These are phyloP conservation scores for Kregervanrija delftensis DNA, from an alignment of 805 yeast genomes.

Conservation along the genomic window DNA sequence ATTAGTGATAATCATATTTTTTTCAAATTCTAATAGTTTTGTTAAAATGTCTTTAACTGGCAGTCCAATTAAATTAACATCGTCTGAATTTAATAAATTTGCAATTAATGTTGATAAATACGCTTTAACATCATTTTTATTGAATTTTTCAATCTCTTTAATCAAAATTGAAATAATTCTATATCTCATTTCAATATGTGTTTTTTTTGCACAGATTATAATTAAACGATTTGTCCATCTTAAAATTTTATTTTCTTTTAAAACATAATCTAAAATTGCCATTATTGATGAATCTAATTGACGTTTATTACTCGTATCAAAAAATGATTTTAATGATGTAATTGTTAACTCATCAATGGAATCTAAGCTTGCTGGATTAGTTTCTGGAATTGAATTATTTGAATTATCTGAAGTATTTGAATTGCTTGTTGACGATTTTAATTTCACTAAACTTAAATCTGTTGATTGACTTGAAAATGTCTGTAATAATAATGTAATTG, in stretches of 20 bases:
- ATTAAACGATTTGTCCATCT: slow-evolving; percentile 54
- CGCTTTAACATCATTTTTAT: slow-evolving; percentile 10
- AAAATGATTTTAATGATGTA: slow-evolving; percentile 48
- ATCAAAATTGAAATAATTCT: slow-evolving; percentile 21
- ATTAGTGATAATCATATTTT: slow-evolving; percentile 19
- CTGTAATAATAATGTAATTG: slow-evolving; percentile 33
- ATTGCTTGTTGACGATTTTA: slow-evolving; percentile 7
- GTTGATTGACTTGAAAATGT: slow-evolving; percentile 22
- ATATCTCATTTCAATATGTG: slow-evolving; percentile 38
- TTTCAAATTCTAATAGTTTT: slow-evolving; percentile 47
- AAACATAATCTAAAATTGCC: slow-evolving; percentile 41
- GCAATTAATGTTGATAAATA: slow-evolving; percentile 21
- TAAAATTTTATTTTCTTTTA: slow-evolving; percentile 19
- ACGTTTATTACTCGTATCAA: slow-evolving; percentile 54
- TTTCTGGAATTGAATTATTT: neutral
- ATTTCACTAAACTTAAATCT: slow-evolving; percentile 14
- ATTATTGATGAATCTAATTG: slow-evolving; percentile 54
- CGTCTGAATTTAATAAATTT: slow-evolving; percentile 57
- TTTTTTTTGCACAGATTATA: slow-evolving; percentile 63
- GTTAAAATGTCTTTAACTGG: slow-evolving; percentile 76
- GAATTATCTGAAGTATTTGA: neutral
- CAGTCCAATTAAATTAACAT: slow-evolving; percentile 79
- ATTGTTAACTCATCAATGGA: slow-evolving; percentile 15
- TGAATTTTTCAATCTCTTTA: slow-evolving; percentile 50
- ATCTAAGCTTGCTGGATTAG: neutral